These are phyloP conservation scores for Pisolithus microcarpus DNA, from an alignment of 768 basidiomycete genomes.

Conservation along the genomic window DNA sequence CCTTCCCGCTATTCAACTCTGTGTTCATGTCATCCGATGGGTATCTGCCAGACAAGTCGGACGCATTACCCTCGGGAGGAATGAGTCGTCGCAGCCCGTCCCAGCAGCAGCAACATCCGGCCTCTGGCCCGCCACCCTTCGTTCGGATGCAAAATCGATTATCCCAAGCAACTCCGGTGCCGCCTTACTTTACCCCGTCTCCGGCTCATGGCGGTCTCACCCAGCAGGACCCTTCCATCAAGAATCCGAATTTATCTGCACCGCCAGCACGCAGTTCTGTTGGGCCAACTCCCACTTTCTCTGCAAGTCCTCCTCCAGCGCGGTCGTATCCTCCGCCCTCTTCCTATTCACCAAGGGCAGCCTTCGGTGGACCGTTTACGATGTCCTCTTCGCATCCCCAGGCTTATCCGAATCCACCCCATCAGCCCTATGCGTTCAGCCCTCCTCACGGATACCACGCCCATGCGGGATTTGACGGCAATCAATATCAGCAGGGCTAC, in stretches of 20 bases:
- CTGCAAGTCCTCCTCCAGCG: conserved; percentile 17
- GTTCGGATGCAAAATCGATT: not conserved
- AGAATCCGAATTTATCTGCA: not conserved
- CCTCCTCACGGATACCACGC: conserved; percentile 31
- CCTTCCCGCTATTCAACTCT: not conserved
- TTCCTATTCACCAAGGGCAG: conserved; percentile 28
- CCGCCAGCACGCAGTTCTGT: not conserved
- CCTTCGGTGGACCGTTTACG: conserved; percentile 41
- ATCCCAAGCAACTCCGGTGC: conserved; percentile 3
- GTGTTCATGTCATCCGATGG: conserved; percentile 6
- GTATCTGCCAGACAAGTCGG: not conserved
- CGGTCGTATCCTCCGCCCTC: conserved; percentile 19
- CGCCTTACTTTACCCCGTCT: not conserved
- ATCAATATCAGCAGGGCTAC: conserved; percentile 35
- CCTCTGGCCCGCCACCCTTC: not conserved
- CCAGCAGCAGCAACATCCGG: not conserved
- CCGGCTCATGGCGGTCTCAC: not conserved
- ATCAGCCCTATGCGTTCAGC: conserved; percentile 24
- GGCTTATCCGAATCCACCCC: conserved; percentile 23
- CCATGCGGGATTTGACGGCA: conserved; percentile 27
- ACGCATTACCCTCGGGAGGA: not conserved
- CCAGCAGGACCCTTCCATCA: not conserved
- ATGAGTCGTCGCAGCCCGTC: not conserved
- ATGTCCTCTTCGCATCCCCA: conserved; percentile 37
- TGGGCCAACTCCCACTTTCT: conserved; percentile 8